Evolutionary conservation across 306 rosid species (phyloP).

Genomic region (Pyrus betulifolia): DNA sequence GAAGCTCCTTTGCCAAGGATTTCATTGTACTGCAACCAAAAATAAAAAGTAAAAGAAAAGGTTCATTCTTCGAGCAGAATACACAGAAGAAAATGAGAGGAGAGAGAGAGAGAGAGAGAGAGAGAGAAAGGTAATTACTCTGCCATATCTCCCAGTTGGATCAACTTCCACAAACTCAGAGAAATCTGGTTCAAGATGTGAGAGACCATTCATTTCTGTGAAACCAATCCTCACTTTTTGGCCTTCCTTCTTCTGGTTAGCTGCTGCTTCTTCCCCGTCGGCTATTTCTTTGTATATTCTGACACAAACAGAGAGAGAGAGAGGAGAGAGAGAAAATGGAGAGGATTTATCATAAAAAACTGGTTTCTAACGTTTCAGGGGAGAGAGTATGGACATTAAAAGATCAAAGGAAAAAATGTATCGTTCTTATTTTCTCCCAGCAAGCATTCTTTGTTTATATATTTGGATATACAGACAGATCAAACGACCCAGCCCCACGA

Average conservation of each 20-base stretch:
- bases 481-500: not conserved
- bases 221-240: not conserved
- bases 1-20: constrained; percentile 98
- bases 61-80: constrained; percentile 7
- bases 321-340: not conserved
- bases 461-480: not conserved
- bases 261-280: constrained; percentile 5
- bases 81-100: not conserved
- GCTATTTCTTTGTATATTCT: constrained; percentile 19
- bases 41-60: not conserved
- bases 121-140: constrained; percentile 36
- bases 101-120: not conserved
- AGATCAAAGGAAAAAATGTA: not conserved
- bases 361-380: not conserved
- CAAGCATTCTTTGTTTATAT: not conserved
- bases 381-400: not conserved
- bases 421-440: not conserved
- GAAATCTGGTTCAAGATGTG: constrained; percentile 47
- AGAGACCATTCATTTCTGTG: constrained; percentile 48
- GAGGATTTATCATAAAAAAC: not conserved
- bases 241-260: constrained; percentile 3
- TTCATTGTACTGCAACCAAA: constrained; percentile 70
- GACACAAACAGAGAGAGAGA: constrained; percentile 11
- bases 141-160: constrained; percentile 99
- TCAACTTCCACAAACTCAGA: constrained; percentile 80